phyloP scores from a whole-genome alignment of 2,329 filamentous ascomycete species.

The Ophiostoma sp. region DNA sequence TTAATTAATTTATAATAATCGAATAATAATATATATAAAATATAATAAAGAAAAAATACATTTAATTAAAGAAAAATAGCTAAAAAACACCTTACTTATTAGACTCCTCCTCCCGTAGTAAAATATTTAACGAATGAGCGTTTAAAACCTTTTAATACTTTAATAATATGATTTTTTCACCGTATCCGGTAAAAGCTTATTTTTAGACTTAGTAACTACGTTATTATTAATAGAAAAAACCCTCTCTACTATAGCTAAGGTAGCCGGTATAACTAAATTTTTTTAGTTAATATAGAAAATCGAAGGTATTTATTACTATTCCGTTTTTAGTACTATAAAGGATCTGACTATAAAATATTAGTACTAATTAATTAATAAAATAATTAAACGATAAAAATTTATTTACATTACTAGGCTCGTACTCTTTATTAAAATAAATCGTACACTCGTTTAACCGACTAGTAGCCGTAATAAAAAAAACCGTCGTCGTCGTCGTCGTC shows the following conservation, averaged over 20 bases:
- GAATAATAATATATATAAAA: constrained; percentile 11
- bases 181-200: not conserved
- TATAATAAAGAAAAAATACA: not conserved
- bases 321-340: not conserved
- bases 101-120: not conserved
- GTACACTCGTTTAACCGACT: not conserved
- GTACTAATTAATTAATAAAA: not conserved
- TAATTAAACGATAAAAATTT: not conserved
- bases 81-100: not conserved
- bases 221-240: not conserved
- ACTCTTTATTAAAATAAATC: not conserved
- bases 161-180: not conserved
- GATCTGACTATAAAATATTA: not conserved
- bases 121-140: not conserved
- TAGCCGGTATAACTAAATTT: not conserved
- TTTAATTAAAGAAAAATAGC: not conserved
- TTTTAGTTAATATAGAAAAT: not conserved
- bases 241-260: not conserved
- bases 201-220: not conserved
- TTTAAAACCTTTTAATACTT: constrained; percentile 13
- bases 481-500: not conserved
- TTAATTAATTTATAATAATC: constrained; percentile 3
- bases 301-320: not conserved
- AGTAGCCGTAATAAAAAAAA: not conserved
- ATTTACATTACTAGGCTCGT: not conserved